Evolutionary conservation across 257 asterid genomes (phyloP).

Genomic region (Mentha longifolia): DNA sequence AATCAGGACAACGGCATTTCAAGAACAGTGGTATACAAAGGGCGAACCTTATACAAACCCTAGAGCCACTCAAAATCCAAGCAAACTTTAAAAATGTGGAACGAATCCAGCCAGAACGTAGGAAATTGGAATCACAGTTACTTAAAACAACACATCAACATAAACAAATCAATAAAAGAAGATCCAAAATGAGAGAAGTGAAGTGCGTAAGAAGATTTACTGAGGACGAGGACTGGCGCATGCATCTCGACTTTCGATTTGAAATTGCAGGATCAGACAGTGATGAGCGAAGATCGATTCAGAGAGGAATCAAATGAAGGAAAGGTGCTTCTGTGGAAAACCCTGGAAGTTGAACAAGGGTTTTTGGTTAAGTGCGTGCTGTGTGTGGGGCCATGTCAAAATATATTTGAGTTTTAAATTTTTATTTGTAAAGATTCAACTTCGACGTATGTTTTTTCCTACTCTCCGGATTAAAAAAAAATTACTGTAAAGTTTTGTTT

Average conservation of each 20-base stretch:
- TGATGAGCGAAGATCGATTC: conserved; percentile 21
- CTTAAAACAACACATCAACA: conserved; percentile 5
- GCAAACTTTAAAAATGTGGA: background rate
- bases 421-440: too few species aligned
- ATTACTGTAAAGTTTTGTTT: too few species aligned
- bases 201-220: conserved; percentile 43
- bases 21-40: background rate
- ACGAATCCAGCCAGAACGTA: conserved; percentile 10
- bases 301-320: conserved; percentile 6
- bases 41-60: background rate
- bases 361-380: conserved; percentile 10
- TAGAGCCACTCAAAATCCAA: background rate
- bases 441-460: too few species aligned
- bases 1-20: background rate
- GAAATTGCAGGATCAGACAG: conserved; percentile 18
- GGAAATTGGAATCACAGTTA: background rate
- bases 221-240: conserved; percentile 76
- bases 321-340: conserved; percentile 29
- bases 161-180: background rate
- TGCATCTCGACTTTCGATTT: conserved; percentile 53
- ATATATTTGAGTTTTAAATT: background rate
- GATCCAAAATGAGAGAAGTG: background rate
- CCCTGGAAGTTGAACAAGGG: conserved; percentile 34
- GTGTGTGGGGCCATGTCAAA: background rate
- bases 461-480: too few species aligned